Conservation (phyloP, 139 green algal genomes). For the Tetraselmis chui region DNA sequence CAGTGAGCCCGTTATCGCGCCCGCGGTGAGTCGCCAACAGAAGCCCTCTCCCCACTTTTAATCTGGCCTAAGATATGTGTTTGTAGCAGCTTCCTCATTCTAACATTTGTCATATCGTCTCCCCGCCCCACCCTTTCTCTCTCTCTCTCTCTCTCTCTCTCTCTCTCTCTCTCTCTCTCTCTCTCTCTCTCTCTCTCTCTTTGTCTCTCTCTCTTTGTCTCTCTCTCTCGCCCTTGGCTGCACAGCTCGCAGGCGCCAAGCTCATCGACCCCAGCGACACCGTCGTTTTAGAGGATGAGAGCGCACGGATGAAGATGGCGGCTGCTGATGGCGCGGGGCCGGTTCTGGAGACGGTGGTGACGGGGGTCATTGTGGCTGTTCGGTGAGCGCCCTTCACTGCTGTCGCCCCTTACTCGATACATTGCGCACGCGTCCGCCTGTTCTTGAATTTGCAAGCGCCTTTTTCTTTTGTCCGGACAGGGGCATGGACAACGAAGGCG, state of each 20-base stretch:
- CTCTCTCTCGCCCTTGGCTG: background rate
- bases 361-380: constrained; percentile 30
- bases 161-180: no score
- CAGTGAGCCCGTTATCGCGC: constrained; percentile 42
- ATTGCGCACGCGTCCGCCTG: no score
- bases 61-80: no score
- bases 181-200: no score
- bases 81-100: no score
- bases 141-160: no score
- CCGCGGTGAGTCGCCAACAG: background rate
- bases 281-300: constrained; percentile 90
- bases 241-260: constrained; percentile 32
- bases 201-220: background rate
- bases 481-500: background rate
- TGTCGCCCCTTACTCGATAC: background rate
- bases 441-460: background rate
- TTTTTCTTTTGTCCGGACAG: background rate
- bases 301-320: constrained; percentile 68
- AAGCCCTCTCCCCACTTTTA: no score
- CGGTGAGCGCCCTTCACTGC: background rate
- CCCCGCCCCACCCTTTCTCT: no score
- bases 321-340: constrained; percentile 13
- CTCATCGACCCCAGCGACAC: constrained; percentile 71
- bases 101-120: no score
- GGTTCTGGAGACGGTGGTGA: constrained; percentile 57